phyloP scores from a whole-genome alignment of 179 eudicot genomes.

The Vitellaria paradoxa region DNA sequence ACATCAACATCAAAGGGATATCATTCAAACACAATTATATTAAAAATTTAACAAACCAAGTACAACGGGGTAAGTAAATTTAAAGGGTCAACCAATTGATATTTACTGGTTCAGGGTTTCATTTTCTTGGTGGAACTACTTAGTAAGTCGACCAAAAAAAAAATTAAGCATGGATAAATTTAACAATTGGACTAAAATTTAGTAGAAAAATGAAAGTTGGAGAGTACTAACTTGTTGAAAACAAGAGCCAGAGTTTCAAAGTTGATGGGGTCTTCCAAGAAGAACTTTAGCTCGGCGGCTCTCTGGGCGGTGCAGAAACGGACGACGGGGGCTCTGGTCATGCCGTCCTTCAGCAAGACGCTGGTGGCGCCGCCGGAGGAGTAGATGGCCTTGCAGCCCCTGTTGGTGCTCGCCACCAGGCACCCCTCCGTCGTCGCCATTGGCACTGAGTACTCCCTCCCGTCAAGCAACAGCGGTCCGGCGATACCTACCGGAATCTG shows the following conservation, averaged over 20 bases:
- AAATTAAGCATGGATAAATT: background rate
- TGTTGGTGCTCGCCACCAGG: conserved; percentile 23
- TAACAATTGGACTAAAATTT: background rate
- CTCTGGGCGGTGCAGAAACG: conserved; percentile 21
- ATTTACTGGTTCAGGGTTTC: no score
- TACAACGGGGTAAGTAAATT: no score
- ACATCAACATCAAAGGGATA: background rate
- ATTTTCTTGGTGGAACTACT: no score
- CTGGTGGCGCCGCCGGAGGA: conserved; percentile 20
- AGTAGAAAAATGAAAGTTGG: background rate
- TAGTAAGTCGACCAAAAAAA: background rate
- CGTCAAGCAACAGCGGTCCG: conserved; percentile 28
- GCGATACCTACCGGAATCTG: conserved; percentile 35
- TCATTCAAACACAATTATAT: background rate
- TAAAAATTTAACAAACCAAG: no score
- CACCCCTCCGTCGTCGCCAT: conserved; percentile 28
- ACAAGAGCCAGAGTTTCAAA: conserved; percentile 8
- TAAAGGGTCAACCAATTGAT: no score
- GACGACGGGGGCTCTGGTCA: conserved; percentile 26
- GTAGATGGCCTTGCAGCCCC: conserved; percentile 24
- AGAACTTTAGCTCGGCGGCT: conserved; percentile 23
- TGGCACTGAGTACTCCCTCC: conserved; percentile 24
- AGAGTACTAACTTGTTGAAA: conserved; percentile 21
- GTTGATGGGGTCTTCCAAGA: conserved; percentile 22
- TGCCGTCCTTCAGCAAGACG: conserved; percentile 19